Base-by-base conservation (phyloP, 257 asterid species). In the Rehmannia glutinosa region DNA sequence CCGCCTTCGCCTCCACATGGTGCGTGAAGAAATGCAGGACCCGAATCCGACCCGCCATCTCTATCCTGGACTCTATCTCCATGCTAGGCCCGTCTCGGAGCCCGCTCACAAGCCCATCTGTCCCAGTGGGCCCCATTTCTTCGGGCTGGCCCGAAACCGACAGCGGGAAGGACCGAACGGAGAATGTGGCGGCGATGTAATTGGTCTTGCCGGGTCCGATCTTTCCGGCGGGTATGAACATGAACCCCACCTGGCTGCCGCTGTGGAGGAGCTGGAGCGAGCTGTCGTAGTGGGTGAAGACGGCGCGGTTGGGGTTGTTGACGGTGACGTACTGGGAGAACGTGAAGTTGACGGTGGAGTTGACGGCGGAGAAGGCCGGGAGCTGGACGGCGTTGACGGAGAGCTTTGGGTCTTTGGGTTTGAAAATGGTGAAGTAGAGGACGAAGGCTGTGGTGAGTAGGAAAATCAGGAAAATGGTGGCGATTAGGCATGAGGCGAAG, bases 171-270 rank as follows among this genome's bases (percentile, higher is more conserved):
- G 97, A 76, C 81, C 82, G 67, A 0, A 93, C 95, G 13, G 91
- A 74, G 51, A 90, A 90, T 0, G 94, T 88, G n/a, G 96, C 97
- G 2, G 96, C 84, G 92, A 93, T 86, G 77, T 77, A 86, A 82
- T 84, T 80, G 0, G 85, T 78, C 71, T 74, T 62, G 6, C 89
- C 91, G 59, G 96, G 80, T 33, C 50, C 77, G 67, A 90, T 87
- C 52, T 79, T 86, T 0, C 97, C 99, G 62, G 99, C 97, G 38
- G 99, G 99, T 8, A 93, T 76, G 73, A 86, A 83, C 92, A 93
- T 73, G 86, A 90, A 81, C 0, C 99, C 99, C 38, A 90, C 81
- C 55, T 84, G 96, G 46, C 46, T 75, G 8, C 88, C 96, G 52
- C 82, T 80, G 75, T 89, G 73, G 69, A 87, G 80, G 41, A 89